Evolutionary conservation across 106 monocot species (phyloP).

Genomic region (Ottelia alismoides): DNA sequence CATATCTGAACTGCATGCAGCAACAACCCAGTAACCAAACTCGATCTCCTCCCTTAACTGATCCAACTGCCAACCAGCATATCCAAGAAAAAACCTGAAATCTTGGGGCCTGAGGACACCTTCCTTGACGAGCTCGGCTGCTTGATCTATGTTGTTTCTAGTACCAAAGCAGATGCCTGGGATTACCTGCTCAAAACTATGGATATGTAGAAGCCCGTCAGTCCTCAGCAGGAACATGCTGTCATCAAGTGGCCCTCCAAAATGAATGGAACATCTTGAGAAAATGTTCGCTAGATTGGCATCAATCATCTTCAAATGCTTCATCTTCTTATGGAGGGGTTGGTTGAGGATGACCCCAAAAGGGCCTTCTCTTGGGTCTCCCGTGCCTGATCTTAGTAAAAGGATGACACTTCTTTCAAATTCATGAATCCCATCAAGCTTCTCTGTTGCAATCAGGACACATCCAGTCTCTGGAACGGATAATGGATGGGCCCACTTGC

Average conservation of each 20-base stretch:
- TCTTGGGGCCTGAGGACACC: too few relatives aligned
- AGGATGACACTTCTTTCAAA: slow-evolving; percentile 4
- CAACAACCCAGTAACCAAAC: too few relatives aligned
- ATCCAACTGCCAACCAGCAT: too few relatives aligned
- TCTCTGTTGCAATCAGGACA: slow-evolving; percentile 1
- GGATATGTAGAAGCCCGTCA: too few relatives aligned
- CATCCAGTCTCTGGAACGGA: slow-evolving; percentile 1
- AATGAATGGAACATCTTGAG: neutral
- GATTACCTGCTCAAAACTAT: slow-evolving; percentile 4
- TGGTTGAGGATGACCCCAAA: slow-evolving; percentile 4
- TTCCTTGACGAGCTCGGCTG: too few relatives aligned
- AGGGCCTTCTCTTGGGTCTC: slow-evolving; percentile 3
- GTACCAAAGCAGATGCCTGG: too few relatives aligned
- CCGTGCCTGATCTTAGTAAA: neutral
- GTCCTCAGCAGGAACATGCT: slow-evolving; percentile 1
- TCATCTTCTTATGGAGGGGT: slow-evolving; percentile 1
- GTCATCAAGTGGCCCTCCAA: slow-evolving; percentile 3
- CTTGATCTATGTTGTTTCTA: too few relatives aligned
- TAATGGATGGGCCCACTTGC: slow-evolving; percentile 6
- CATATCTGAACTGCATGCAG: too few relatives aligned
- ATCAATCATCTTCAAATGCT: neutral
- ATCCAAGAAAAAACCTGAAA: too few relatives aligned
- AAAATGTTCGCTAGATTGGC: neutral
- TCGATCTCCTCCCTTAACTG: too few relatives aligned
- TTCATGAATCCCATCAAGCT: neutral